Base-by-base conservation (phyloP, 2,329 filamentous ascomycete species). In the Colletotrichum somersetense region DNA sequence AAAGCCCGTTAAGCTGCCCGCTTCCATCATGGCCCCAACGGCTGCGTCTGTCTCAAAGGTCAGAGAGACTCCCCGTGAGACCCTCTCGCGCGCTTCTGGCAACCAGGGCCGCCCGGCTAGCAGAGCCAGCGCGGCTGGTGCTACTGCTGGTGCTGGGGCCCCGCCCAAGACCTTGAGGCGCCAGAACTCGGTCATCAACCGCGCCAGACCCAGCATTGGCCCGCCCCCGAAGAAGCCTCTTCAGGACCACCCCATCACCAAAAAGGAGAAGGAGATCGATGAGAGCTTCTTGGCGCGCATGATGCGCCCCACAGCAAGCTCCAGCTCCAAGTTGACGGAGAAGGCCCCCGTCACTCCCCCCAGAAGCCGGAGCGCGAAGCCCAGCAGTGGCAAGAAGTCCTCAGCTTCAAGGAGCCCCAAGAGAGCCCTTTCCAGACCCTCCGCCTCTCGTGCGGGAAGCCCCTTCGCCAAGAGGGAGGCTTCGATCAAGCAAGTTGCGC, bases 281-380 rank as follows among this genome's bases (percentile, higher is more conserved):
- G 91, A 93, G 75, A 82, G 89, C 18, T 95, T 95, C 81, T 83
- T 95, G 35, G 92, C 92, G n/a, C 89, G 93, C 64, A 94, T 95
- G 92, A 95, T 92, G 89, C 86, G 92, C 52, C 93, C 93, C 2
- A 95, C 93, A 0, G 88, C 91, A 56, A 85, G 89, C 57, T 93
- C 91, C 6, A 87, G 91, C 11, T 91, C 86, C 74, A 94, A 93
- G 82, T 87, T 88, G 0, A 84, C 88, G 3, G 91, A 93, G 6
- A 94, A 93, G 81, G 79, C 79, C 1, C 81, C 85, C 2, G 74
- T 81, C 0, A 88, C 87, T 0, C 87, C 88, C 2, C 87, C 88
- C 0, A 82, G 83, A 68, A 87, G 83, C 74, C 72, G 77, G 0
- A 66, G 77, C 26, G 33, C 66, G 53, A 77, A 59, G 53, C 75